A percentile compares a stretch with the other conserved stretches of the same genome.
These are phyloP conservation scores for Colletotrichum eleusines DNA, from an alignment of 2,329 filamentous ascomycete genomes.

Conservation along the genomic window DNA sequence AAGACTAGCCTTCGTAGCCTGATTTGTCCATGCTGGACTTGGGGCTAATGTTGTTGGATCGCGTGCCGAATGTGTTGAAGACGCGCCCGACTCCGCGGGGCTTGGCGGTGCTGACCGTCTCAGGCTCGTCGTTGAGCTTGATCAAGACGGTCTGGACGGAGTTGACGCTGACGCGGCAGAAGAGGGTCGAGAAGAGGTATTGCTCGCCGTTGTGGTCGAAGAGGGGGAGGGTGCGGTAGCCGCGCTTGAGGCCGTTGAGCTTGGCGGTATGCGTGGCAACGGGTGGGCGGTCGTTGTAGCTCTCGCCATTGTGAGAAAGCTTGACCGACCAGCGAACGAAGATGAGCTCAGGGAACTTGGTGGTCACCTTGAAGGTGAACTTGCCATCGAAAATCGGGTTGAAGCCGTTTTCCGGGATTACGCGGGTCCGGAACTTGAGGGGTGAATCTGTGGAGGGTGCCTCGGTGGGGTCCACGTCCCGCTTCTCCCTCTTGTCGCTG, in stretches of 20 bases:
- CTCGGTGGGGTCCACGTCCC: constrained; percentile 74
- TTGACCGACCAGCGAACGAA: constrained; percentile 95
- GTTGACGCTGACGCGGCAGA: constrained; percentile 84
- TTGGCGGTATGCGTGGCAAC: constrained; percentile 95
- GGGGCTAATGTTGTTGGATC: constrained; percentile 63
- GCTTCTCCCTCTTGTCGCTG: constrained; percentile 92
- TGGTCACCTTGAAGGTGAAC: constrained; percentile 85
- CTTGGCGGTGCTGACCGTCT: constrained; percentile 56
- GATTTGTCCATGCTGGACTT: constrained; percentile 63
- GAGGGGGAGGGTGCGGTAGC: constrained; percentile 91
- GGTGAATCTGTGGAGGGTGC: constrained; percentile 66
- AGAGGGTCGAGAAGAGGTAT: constrained; percentile 94
- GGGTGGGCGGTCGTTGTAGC: constrained; percentile 72
- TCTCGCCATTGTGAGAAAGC: constrained; percentile 83
- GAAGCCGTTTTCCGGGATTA: constrained; percentile 90
- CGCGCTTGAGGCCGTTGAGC: constrained; percentile 87
- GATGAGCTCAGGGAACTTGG: constrained; percentile 93
- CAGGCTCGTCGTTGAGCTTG: constrained; percentile 55
- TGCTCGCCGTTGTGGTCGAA: constrained; percentile 91
- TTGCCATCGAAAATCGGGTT: constrained; percentile 88
- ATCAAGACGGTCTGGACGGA: constrained; percentile 69
- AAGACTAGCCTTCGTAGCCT: constrained; percentile 55
- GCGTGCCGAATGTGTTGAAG: constrained; percentile 65
- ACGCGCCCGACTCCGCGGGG: constrained; percentile 66
- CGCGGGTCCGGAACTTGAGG: constrained; percentile 81